These are phyloP conservation scores for Venturia nashicola DNA, from an alignment of 2,329 filamentous ascomycete genomes.

Conservation along the genomic window DNA sequence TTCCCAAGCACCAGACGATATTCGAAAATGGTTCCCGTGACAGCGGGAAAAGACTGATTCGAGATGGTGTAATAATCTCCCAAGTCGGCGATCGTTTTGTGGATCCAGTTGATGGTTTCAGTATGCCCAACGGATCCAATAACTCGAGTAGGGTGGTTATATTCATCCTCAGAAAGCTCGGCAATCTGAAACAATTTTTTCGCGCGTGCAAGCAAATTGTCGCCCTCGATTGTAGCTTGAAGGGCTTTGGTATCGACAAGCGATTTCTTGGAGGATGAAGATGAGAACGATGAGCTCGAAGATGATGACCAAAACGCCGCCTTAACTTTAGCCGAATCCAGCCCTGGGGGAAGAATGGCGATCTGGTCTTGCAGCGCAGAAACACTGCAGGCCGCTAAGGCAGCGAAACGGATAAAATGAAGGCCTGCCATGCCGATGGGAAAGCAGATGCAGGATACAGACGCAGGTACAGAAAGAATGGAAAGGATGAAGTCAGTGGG, in stretches of 20 bases:
- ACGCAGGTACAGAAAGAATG: background rate
- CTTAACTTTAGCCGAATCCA: background rate
- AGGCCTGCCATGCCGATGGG: background rate
- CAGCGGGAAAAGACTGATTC: slow-evolving; percentile 29
- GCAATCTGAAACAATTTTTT: slow-evolving; percentile 52
- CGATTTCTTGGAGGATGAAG: background rate
- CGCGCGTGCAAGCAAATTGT: slow-evolving; percentile 47
- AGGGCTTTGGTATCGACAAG: slow-evolving; percentile 30
- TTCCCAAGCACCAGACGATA: slow-evolving; percentile 22
- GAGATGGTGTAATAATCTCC: slow-evolving; percentile 50
- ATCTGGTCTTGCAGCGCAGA: background rate
- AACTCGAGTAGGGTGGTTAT: slow-evolving; percentile 56
- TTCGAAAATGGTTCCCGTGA: slow-evolving; percentile 18
- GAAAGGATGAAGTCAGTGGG: background rate
- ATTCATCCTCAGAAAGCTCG: slow-evolving; percentile 45
- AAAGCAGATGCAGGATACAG: background rate
- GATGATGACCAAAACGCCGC: too few species aligned
- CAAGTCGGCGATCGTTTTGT: slow-evolving; percentile 27
- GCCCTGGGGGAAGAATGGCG: background rate
- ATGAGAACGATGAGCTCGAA: background rate
- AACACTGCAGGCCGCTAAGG: background rate
- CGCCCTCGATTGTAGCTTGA: slow-evolving; percentile 42
- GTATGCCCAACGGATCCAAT: slow-evolving; percentile 37
- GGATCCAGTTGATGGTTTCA: slow-evolving; percentile 20
- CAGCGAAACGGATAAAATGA: background rate